Base-by-base conservation (phyloP, 768 basidiomycete genomes). In the Pulveroboletus sp. region DNA sequence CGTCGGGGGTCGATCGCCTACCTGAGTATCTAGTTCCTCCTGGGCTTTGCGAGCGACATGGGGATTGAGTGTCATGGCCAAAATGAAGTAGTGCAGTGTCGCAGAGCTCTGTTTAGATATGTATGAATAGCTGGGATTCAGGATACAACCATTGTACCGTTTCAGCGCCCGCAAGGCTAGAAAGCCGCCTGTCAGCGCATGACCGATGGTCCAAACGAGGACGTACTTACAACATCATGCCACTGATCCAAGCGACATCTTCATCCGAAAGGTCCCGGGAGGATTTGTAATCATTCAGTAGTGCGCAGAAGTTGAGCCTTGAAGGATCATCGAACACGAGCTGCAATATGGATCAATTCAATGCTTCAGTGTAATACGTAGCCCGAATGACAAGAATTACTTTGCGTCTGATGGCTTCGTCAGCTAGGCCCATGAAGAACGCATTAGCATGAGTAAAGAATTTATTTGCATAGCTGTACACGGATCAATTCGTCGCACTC, bases 161-260 rank as follows among this genome's bases (percentile, higher is more conserved):
- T 53, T 50, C 43, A 15, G 52, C 43, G 9, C 52, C 52, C 2
- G 32, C 52, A 7, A 53, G 43, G 39, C 52, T 48, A 11, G 7
- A 13, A 15, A 35, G 8, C 7, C 4, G 10, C 4, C n/a, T 17
- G 15, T 45, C 32, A 45, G n/a, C 15, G 32, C 8, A 32, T 1
- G 10, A 32, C 24, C 2, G 24, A 33, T 32, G 14, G 4, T 24
- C 4, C 11, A n/a, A 17, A 11, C 8, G 11, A 26, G n/a, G n/a
- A n/a, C 15, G 5, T 26, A 18, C 38, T 39, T 40, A 50, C 52
- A 53, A 53, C 27, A 45, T 53, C 43, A 43, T 39, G 8, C 47
- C 51, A 8, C 47, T 44, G 6, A 44, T 49, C 51, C 51, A 53
- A 5, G 51, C 52, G 31, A 53, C 52, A 31, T 50, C 52, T 28